Conservation (phyloP, 2,329 filamentous ascomycete species). For the Aschersonia sp. region DNA sequence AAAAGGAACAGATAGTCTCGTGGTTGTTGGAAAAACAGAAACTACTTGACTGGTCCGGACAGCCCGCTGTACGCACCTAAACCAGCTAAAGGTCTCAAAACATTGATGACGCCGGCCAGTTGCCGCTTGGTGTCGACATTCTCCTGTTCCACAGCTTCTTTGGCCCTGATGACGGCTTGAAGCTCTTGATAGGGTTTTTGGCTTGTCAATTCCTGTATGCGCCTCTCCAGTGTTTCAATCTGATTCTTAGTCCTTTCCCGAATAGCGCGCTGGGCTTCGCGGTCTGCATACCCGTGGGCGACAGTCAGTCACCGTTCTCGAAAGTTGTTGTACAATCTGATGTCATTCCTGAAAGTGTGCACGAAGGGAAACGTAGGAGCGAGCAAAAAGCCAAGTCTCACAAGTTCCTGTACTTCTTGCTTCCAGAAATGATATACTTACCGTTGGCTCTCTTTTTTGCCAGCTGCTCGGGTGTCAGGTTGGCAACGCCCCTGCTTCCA, state of each 20-base stretch:
- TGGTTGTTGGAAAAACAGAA: too few species aligned
- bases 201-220: constrained; percentile 61
- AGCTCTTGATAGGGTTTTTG: constrained; percentile 77
- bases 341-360: too few species aligned
- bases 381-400: too few species aligned
- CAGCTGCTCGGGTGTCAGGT: constrained; percentile 60
- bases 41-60: neutral
- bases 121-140: constrained; percentile 64
- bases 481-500: constrained; percentile 37
- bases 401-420: neutral
- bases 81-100: constrained; percentile 44
- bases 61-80: constrained; percentile 8
- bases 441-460: constrained; percentile 50
- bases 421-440: constrained; percentile 14
- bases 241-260: constrained; percentile 68
- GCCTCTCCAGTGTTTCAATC: constrained; percentile 59
- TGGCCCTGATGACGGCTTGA: constrained; percentile 59
- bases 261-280: constrained; percentile 75
- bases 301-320: neutral
- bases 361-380: too few species aligned
- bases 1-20: too few species aligned
- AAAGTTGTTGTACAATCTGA: too few species aligned
- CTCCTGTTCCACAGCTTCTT: constrained; percentile 64
- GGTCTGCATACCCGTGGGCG: constrained; percentile 35
- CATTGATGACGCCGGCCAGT: constrained; percentile 48